phyloP scores from a whole-genome alignment of 208 protist genomes.

The Trypanosoma cruzi region DNA sequence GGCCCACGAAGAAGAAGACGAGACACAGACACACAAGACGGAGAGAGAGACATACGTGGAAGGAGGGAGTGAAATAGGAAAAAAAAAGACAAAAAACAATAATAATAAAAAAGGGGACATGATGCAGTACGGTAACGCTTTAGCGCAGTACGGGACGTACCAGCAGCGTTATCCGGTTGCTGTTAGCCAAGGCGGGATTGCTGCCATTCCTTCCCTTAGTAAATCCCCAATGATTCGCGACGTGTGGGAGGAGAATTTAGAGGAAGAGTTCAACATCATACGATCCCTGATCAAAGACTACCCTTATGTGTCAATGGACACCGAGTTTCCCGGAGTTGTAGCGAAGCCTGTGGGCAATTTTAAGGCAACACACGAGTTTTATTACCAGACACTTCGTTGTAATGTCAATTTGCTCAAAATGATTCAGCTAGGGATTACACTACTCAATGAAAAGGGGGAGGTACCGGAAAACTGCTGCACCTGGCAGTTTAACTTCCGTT shows the following conservation, averaged over 20 bases:
- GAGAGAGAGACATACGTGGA: background rate
- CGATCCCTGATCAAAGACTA: conserved; percentile 95
- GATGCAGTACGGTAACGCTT: conserved; percentile 27
- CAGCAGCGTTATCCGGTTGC: conserved; percentile 20
- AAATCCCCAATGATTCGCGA: conserved; percentile 94
- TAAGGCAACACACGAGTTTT: conserved; percentile 94
- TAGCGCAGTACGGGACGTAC: conserved; percentile 27
- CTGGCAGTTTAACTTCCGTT: conserved; percentile 99
- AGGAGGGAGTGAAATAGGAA: background rate
- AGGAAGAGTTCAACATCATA: conserved; percentile 96
- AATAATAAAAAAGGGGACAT: conserved; percentile 4
- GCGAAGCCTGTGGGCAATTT: conserved; percentile 96
- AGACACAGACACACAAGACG: background rate
- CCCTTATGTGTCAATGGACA: conserved; percentile 98
- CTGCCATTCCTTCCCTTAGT: conserved; percentile 73
- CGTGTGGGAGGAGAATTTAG: conserved; percentile 97
- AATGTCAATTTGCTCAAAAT: conserved; percentile 99
- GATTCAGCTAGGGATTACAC: conserved; percentile 98
- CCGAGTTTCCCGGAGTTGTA: conserved; percentile 99
- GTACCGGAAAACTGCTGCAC: conserved; percentile 94
- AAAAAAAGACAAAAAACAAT: background rate
- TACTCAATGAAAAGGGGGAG: conserved; percentile 97
- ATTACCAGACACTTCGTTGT: conserved; percentile 97
- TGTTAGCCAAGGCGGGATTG: conserved; percentile 18
- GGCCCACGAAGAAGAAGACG: too few species aligned